Base-by-base conservation (phyloP, 805 yeast genomes). In the Starmera caribaea region DNA sequence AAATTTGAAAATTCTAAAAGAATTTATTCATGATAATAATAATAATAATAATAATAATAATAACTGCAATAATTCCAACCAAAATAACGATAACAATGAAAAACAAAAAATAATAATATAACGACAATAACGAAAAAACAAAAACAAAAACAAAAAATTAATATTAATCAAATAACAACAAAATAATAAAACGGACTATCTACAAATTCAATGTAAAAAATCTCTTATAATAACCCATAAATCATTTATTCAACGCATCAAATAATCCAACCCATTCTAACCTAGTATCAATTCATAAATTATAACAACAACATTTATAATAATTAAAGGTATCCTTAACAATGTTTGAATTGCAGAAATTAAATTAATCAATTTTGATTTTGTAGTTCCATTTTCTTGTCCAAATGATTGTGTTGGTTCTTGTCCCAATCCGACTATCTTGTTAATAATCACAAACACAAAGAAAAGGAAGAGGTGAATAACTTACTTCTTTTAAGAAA, bases 331-430 rank as follows among this genome's bases (percentile, higher is more conserved):
- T 36, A 86, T 73, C 51, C 94, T 69, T 67, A 81, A 68, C 41
- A 84, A 69, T 3, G 92, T 85, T 45, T 90, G 74, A 10, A 80
- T 74, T 7, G 94, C 88, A 30, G 81, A 69, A 32, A 84, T 81
- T 43, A 84, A 66, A 44, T 77, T 74, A 30, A 84, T 66, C 34
- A 82, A 59, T 48, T 79, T 74, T 6, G 73, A 59, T 53, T 77
- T 79, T 8, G 84, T 68, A 8, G 76, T 60, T 34, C 62, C 63
- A 32, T 69, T 73, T 24, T 62, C 62, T 27, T 63, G 65, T 8
- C 68, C 80, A 53, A 73, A 75, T 3, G 67, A 69, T 48, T 66
- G 55, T 34, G 63, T 59, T 13, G 62, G 46, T 14, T 59, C 58
- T 36, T 63, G 61, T 3, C 68, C 62, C 49, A 74, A 62, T 14